Base-by-base conservation (phyloP, 495 filamentous ascomycete species). In the Amphirosellinia nigrospora region DNA sequence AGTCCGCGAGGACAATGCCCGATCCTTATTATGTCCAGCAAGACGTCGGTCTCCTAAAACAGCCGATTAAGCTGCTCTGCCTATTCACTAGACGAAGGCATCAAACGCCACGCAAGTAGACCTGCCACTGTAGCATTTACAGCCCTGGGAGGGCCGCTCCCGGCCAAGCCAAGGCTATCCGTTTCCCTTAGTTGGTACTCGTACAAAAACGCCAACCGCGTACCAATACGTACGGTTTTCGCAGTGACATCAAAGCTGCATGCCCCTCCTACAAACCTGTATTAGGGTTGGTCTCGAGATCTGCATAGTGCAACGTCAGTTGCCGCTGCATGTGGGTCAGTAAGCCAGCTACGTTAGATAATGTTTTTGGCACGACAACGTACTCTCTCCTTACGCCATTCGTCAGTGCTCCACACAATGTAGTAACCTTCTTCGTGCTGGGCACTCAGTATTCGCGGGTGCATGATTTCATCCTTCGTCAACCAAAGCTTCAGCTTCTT, bases 401-500 rank as follows among this genome's bases (percentile, higher is more conserved):
- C 89, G 26, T 86, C 85, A n/a, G 90, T 90, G 75, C 96, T 93
- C 86, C 94, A 97, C 72, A 97, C 88, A 41, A 96, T 85, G 78
- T 98, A 98, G 76, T 92, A 93, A 3, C 94, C 94, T 53, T 91
- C 88, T 80, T 98, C 94, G 63, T 89, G 89, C 34, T 88, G 87
- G 23, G 87, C 86, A 23, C 90, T 87, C 69, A 92, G 83, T 52
- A 78, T 86, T 74, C 87, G 89, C 48, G 93, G 92, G 9, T 89
- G 86, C 76, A 90, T 89, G 66, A 89, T 83, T 26, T 93, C 89
- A 75, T 96, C 93, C 78, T 96, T 95, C 43, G 93, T 96, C 75
- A 98, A 83, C 94, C 94, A 98, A 71, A 94, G 88, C 71, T 92
- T 89, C 64, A 94, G 84, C 64, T 93, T 88, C 82, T 94, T 97